Base-by-base conservation (phyloP, 2,329 filamentous ascomycete genomes). In the Stachybotrys echinatus region DNA sequence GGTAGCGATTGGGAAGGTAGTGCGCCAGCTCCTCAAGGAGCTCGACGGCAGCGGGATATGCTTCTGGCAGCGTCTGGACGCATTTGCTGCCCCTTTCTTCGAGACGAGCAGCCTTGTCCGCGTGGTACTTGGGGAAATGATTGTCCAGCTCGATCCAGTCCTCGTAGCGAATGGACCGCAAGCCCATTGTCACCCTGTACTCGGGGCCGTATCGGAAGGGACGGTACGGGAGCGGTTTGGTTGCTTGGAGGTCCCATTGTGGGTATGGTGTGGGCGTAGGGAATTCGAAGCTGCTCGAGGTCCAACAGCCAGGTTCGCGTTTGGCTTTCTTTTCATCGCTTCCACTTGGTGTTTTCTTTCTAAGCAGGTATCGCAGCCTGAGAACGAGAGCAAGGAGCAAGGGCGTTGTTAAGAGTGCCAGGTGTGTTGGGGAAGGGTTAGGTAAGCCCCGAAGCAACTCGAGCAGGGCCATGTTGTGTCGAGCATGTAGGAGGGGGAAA, bases 71-170 rank as follows among this genome's bases (percentile, higher is more conserved):
- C 0, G 88, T 92, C 14, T 69, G 69, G 61, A 82, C 85, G 69
- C 87, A 89, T 64, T 86, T 88, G 0, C 67, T 54, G 1, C 83
- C 87, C 0, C 89, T 79, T 54, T 88, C 81, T 14, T 63, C 59
- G 45, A 95, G 88, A 1, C 89, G 81, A 14, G 72, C 70, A 2
- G 79, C 76, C 67, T 95, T 95, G 55, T 86, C 80, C 27, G 76
- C 76, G 67, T 95, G 88, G 63, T 77, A 95, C 48, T 79, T 80
- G 1, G 83, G 76, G 64, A 82, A 95, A 44, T 92, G 79, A 61
- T 87, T 92, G 68, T 95, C 90, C 22, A 95, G 79, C 67, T 95
- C 88, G 60, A 92, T 90, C 88, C 88, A 92, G 50, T 90, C 84
- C 48, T 86, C 79, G 67, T 81, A 84, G 27, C 81, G 74, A 70